Base-by-base conservation (phyloP, 1,139 yeast genomes). In the Geotrichum candidum region DNA sequence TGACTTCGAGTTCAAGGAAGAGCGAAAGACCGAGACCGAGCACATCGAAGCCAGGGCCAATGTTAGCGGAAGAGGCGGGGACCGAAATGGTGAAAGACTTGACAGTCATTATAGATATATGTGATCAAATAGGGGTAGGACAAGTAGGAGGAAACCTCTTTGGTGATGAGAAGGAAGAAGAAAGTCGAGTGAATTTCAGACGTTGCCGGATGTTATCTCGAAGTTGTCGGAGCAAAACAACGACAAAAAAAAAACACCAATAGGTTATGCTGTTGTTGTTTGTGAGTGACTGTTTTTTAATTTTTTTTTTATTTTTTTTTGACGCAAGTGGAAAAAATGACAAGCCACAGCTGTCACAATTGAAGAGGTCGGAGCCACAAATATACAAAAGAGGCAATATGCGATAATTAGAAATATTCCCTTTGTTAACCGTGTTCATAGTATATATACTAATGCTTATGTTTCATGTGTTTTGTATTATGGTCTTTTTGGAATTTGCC, bases 11-110 rank as follows among this genome's bases (percentile, higher is more conserved):
- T 64, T 86, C 88, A 65, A 94, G 79, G 72, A 79, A 90, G 56
- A 91, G 77, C 64, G 87, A 81, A 67, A 94, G 81, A 51, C 97
- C 97, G 58, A 94, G 85, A 23, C 99, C 99, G 60, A 94, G 79
- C 5, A 94, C 99, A 75, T 94, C 99, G 72, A 92, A 94, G 0
- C 99, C 99, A 1, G 99, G 99, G 9, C 99, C 99, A 60, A 94
- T 92, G 72, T 94, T 94, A 70, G 99, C 99, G 57, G 96, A 89
- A 1, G 98, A 92, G 1, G 98, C 97, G 1, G 99, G 99, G 18
- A 94, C 96, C 63, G 83, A 84, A 70, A 92, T 84, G 27, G 66
- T 60, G 63, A 73, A 74, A 27, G 64, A 48, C 60, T 58, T 57
- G 23, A 54, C 55, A 18, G 57, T 45, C 57, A 58, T 61, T 9